Conservation (phyloP, 306 rosid species). For the Fagus crenata region DNA sequence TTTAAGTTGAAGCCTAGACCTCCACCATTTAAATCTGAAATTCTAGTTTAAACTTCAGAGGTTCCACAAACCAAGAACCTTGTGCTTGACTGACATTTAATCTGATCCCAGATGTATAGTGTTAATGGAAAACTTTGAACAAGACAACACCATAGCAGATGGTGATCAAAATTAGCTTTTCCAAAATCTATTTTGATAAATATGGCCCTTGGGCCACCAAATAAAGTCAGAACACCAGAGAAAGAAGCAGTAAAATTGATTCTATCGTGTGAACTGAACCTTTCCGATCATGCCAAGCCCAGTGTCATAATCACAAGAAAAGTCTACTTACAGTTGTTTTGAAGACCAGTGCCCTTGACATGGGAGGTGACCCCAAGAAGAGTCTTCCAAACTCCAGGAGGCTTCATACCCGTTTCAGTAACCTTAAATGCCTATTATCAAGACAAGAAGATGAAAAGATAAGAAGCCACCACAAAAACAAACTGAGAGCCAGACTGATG, state of each 20-base stretch:
- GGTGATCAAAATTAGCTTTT: neutral
- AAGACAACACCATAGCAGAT: neutral
- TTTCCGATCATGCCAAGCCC: neutral
- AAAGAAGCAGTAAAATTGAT: neutral
- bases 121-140: neutral
- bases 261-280: neutral
- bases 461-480: neutral
- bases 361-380: slow-evolving; percentile 62
- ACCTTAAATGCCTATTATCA: slow-evolving; percentile 71
- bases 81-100: neutral
- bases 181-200: neutral
- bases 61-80: neutral
- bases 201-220: neutral
- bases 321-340: slow-evolving; percentile 55
- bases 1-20: slow-evolving; percentile 1
- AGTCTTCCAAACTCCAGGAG: slow-evolving; percentile 90
- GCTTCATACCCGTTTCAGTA: slow-evolving; percentile 56
- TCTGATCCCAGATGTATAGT: neutral
- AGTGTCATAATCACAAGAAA: neutral
- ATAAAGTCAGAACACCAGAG: neutral
- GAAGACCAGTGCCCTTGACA: slow-evolving; percentile 54
- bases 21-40: neutral
- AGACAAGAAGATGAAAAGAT: slow-evolving; percentile 1
- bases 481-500: slow-evolving; percentile 6
- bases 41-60: neutral